phyloP scores from a whole-genome alignment of 2,329 filamentous ascomycete genomes.

The Leptosphaerulina australis region DNA sequence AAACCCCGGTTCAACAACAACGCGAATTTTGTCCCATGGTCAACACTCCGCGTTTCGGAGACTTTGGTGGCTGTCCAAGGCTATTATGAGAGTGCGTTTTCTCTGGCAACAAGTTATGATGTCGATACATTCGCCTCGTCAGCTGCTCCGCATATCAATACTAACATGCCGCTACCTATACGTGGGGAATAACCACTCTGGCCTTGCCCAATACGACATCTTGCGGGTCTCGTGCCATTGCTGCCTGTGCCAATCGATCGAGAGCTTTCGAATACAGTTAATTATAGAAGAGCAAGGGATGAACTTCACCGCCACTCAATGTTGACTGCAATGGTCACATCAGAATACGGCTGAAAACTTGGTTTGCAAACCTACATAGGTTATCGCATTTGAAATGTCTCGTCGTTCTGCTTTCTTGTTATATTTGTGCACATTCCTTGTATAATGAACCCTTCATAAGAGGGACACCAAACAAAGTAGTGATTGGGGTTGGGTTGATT shows the following conservation, averaged over 20 bases:
- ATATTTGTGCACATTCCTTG: not conserved
- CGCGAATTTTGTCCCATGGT: not conserved
- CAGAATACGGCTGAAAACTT: no score
- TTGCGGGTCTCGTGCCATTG: conserved; percentile 2
- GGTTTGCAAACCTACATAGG: no score
- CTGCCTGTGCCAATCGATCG: not conserved
- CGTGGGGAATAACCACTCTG: conserved; percentile 12
- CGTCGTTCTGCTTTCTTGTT: not conserved
- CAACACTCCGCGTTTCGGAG: not conserved
- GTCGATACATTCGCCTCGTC: not conserved
- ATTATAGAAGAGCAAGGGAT: conserved; percentile 12
- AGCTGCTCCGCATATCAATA: not conserved
- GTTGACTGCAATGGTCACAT: not conserved
- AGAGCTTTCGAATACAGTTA: conserved; percentile 2
- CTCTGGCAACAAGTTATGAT: not conserved
- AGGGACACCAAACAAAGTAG: no score
- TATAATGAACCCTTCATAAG: not conserved
- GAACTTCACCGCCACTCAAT: not conserved
- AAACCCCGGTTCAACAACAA: conserved; percentile 1
- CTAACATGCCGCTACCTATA: conserved; percentile 4
- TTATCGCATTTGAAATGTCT: no score
- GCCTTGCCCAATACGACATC: not conserved
- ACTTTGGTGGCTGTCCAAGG: not conserved
- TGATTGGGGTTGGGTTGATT: no score
- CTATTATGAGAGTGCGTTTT: not conserved